phyloP scores from a whole-genome alignment of 78 protist species.

The Andalucia godoyi region DNA sequence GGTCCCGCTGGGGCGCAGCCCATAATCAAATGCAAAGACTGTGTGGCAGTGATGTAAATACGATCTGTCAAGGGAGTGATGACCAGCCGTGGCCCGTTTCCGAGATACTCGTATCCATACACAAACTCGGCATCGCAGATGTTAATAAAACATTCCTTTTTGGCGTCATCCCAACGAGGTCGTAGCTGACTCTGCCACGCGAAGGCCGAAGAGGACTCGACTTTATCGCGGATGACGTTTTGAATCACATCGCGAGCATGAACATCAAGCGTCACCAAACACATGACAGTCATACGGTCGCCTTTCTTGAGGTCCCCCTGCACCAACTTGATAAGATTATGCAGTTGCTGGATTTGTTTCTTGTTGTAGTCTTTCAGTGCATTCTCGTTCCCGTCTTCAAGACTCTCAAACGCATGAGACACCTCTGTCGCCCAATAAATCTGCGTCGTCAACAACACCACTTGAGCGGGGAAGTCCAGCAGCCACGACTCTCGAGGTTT shows the following conservation, averaged over 20 bases:
- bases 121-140: constrained; percentile 55
- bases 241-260: constrained; percentile 71
- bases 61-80: constrained; percentile 88
- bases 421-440: constrained; percentile 62
- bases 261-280: constrained; percentile 68
- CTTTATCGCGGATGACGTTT: constrained; percentile 31
- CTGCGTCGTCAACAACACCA: constrained; percentile 28
- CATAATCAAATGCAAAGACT: constrained; percentile 61
- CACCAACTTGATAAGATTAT: constrained; percentile 19
- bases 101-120: constrained; percentile 73
- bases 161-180: constrained; percentile 49
- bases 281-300: constrained; percentile 51
- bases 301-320: constrained; percentile 5
- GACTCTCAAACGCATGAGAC: constrained; percentile 26
- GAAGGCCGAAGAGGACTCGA: constrained; percentile 31
- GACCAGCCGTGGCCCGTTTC: constrained; percentile 71
- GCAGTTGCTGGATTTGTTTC: constrained; percentile 27
- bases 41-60: constrained; percentile 85
- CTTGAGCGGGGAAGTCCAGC: constrained; percentile 57
- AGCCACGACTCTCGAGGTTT: constrained; percentile 49
- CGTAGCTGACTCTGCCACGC: constrained; percentile 80
- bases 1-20: constrained; percentile 94
- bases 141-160: neutral
- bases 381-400: constrained; percentile 60
- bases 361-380: constrained; percentile 51